phyloP scores from a whole-genome alignment of 202 grass and related monocot genomes.

The Schoenoplectus triqueter region DNA sequence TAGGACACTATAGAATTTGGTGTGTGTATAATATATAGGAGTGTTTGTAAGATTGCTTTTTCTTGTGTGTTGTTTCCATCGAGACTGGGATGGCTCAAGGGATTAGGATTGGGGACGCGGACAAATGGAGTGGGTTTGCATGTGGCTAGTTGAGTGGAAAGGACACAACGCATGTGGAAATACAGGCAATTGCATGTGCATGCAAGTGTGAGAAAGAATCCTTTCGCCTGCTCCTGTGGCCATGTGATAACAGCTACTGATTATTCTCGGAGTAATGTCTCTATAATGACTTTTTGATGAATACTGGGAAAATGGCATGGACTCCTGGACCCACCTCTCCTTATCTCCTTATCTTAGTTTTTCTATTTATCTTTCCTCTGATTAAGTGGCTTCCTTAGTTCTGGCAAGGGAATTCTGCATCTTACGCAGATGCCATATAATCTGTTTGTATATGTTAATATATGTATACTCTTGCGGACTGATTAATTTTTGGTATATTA shows the following conservation, averaged over 20 bases:
- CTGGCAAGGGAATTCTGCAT: conserved; percentile 17
- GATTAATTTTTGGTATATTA: background rate
- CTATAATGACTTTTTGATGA: conserved; percentile 34
- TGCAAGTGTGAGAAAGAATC: conserved; percentile 39
- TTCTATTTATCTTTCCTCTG: conserved; percentile 4
- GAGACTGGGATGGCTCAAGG: conserved; percentile 16
- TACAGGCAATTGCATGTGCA: conserved; percentile 58
- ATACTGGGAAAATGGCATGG: conserved; percentile 11
- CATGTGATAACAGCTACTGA: conserved; percentile 34
- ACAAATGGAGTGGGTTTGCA: conserved; percentile 49
- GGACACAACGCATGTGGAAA: conserved; percentile 60
- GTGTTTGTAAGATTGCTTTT: background rate
- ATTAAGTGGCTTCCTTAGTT: background rate
- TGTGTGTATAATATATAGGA: background rate
- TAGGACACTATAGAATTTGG: background rate
- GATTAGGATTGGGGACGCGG: conserved; percentile 1
- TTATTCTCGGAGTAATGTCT: conserved; percentile 33
- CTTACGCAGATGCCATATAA: background rate
- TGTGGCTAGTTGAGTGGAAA: conserved; percentile 34
- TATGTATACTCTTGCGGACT: background rate
- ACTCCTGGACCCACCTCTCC: conserved; percentile 23
- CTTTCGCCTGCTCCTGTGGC: conserved; percentile 39
- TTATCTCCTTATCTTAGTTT: conserved; percentile 13
- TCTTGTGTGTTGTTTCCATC: conserved; percentile 32
- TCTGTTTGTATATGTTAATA: background rate